These are phyloP conservation scores for Peniophora sp. DNA, from an alignment of 1,284 basidiomycete species.

Conservation along the genomic window DNA sequence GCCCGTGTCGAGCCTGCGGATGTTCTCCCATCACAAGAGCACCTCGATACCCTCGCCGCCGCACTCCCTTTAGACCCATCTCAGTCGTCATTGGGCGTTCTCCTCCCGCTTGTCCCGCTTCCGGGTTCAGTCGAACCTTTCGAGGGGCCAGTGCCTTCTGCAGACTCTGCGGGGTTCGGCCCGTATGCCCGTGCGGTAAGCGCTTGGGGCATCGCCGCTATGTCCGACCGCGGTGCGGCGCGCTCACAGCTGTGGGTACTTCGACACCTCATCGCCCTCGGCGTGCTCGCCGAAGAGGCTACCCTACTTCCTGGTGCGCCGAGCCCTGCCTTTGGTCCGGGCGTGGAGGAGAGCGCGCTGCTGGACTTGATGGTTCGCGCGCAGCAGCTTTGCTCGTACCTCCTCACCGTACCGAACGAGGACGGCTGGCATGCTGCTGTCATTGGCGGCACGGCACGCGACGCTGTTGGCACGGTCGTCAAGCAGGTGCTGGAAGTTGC, in stretches of 20 bases:
- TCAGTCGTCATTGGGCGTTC: constrained; percentile 52
- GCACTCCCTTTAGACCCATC: constrained; percentile 38
- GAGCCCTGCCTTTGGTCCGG: constrained; percentile 40
- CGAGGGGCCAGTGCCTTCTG: constrained; percentile 1
- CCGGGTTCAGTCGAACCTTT: constrained; percentile 10
- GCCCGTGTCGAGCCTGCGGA: constrained; percentile 25
- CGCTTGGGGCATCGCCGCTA: constrained; percentile 54
- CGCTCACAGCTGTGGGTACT: constrained; percentile 56
- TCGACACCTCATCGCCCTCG: constrained; percentile 54
- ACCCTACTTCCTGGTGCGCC: constrained; percentile 39
- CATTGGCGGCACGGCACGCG: constrained; percentile 26
- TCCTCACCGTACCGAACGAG: constrained; percentile 44
- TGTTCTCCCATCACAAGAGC: constrained; percentile 42
- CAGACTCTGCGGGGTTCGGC: constrained; percentile 44
- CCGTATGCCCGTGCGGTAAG: constrained; percentile 59
- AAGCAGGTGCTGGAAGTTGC: constrained; percentile 31
- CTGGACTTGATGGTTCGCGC: constrained; percentile 39
- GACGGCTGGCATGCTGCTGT: constrained; percentile 45
- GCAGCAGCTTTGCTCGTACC: constrained; percentile 61
- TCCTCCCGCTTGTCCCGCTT: constrained; percentile 55
- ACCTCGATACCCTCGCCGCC: constrained; percentile 41
- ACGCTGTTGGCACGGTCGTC: constrained; percentile 31
- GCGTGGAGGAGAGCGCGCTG: constrained; percentile 30
- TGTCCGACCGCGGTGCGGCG: constrained; percentile 55
- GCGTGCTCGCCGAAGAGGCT: constrained; percentile 49